These are phyloP conservation scores for Rhizoclosmatium sp. DNA, from an alignment of 192 early-diverging fungal genomes.

Conservation along the genomic window DNA sequence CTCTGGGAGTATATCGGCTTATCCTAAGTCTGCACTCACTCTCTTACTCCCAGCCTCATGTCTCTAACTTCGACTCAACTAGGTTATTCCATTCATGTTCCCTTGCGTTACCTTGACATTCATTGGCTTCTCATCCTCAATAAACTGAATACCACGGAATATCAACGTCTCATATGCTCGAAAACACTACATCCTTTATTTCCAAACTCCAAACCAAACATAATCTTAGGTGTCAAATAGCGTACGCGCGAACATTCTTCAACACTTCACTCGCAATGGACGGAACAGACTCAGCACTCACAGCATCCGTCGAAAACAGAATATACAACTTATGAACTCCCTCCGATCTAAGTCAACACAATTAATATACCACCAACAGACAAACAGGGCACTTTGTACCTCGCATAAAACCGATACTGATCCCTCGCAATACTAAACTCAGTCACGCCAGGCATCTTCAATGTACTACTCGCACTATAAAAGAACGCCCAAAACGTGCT, in stretches of 20 bases:
- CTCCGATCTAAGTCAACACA: conserved; percentile 51
- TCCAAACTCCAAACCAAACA: too few species aligned
- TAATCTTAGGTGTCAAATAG: background rate
- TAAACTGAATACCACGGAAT: too few species aligned
- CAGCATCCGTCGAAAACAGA: conserved; percentile 52
- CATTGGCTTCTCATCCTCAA: too few species aligned
- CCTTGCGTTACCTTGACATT: too few species aligned
- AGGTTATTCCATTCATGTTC: too few species aligned
- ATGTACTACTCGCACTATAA: conserved; percentile 53
- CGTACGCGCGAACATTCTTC: conserved; percentile 48
- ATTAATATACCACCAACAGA: background rate
- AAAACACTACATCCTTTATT: too few species aligned
- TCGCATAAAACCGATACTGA: conserved; percentile 60
- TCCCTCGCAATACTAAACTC: conserved; percentile 59
- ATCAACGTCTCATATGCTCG: too few species aligned
- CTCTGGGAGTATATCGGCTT: too few species aligned
- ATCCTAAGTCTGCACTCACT: too few species aligned
- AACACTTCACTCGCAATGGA: conserved; percentile 52
- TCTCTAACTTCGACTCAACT: too few species aligned
- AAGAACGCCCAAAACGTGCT: conserved; percentile 63
- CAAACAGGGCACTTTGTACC: conserved; percentile 28
- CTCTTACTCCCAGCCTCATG: too few species aligned
- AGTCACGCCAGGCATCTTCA: conserved; percentile 57
- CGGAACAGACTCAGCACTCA: conserved; percentile 50
- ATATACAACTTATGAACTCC: conserved; percentile 61